Conservation (phyloP, 2,329 filamentous ascomycete genomes). For the Calonectria ilicicola region DNA sequence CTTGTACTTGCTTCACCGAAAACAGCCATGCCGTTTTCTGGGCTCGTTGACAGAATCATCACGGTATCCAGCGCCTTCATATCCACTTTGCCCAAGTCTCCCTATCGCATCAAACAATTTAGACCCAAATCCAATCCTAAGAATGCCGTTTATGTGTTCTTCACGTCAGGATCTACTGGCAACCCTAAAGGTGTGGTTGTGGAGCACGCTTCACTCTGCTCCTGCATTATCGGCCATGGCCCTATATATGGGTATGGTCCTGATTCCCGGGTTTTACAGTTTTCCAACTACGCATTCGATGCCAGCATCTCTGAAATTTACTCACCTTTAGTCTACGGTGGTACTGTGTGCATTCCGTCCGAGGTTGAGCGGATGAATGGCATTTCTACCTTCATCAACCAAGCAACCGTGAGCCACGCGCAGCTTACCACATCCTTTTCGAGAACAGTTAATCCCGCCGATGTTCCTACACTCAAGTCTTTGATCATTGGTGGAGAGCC, state of each 20-base stretch:
- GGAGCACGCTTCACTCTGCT: slow-evolving; percentile 6
- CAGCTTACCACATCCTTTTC: slow-evolving; percentile 5
- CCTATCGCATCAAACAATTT: not conserved
- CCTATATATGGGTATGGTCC: not conserved
- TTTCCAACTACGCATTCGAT: slow-evolving; percentile 51
- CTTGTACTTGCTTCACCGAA: slow-evolving; percentile 1
- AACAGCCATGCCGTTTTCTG: not conserved
- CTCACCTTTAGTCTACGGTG: slow-evolving; percentile 51
- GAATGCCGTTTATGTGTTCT: slow-evolving; percentile 54
- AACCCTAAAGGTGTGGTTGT: slow-evolving; percentile 65
- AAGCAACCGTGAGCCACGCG: not conserved
- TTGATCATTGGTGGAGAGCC: slow-evolving; percentile 23
- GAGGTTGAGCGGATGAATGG: slow-evolving; percentile 47
- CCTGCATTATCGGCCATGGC: not conserved
- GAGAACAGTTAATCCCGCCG: not conserved
- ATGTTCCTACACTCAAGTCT: not conserved
- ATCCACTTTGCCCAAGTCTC: not conserved
- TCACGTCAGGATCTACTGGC: slow-evolving; percentile 68
- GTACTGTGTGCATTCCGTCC: slow-evolving; percentile 52
- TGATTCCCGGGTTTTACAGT: slow-evolving; percentile 30
- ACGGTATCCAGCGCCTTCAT: not conserved
- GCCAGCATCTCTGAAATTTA: slow-evolving; percentile 53
- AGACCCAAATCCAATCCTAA: not conserved
- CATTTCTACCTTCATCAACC: slow-evolving; percentile 6
- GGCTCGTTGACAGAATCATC: not conserved